Conservation (phyloP, 2,329 filamentous ascomycete species). For the Ophiostoma sp. region DNA sequence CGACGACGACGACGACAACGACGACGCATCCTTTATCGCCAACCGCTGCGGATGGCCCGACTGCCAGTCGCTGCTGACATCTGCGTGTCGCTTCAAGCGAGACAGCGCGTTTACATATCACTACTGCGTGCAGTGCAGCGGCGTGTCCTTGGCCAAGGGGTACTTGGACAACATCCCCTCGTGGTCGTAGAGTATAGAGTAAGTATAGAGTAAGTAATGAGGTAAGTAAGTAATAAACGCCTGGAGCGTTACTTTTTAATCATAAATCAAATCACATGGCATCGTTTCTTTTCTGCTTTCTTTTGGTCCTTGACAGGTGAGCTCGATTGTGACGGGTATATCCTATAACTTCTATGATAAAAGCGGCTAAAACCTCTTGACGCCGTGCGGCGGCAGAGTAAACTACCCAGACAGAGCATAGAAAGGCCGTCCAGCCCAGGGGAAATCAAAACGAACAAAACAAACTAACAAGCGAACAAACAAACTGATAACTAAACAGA, state of each 20-base stretch:
- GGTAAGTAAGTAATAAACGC: neutral
- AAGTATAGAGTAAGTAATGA: neutral
- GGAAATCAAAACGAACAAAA: no score
- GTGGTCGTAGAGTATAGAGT: neutral
- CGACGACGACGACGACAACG: no score
- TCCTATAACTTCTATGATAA: no score
- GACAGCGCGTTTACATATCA: neutral
- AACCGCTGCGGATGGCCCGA: conserved; percentile 25
- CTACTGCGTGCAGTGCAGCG: conserved; percentile 4
- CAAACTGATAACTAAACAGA: neutral
- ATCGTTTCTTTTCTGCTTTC: neutral
- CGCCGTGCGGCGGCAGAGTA: neutral
- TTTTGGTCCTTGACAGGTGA: neutral
- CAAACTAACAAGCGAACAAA: neutral
- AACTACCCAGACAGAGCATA: neutral
- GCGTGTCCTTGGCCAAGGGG: neutral
- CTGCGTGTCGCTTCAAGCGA: neutral
- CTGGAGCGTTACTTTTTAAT: neutral
- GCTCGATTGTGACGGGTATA: no score
- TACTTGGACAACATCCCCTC: neutral
- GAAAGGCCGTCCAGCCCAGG: neutral
- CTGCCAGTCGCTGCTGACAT: conserved; percentile 19
- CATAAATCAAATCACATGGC: neutral
- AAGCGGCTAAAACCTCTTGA: no score
- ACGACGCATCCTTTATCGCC: neutral